These are phyloP conservation scores for Babesia bovis DNA, from an alignment of 169 alveolate species.

Conservation along the genomic window DNA sequence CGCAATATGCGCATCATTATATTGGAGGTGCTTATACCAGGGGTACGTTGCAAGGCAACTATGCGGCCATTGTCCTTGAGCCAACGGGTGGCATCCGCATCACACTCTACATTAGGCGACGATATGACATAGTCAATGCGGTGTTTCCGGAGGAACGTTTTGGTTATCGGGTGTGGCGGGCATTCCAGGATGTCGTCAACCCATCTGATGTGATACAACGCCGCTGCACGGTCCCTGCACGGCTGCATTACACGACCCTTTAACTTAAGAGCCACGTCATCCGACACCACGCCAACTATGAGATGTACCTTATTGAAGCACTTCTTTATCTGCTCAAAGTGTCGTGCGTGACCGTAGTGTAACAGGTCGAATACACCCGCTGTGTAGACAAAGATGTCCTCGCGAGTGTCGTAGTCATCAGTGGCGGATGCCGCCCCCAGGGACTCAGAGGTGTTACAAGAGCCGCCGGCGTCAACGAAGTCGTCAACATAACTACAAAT, in stretches of 20 bases:
- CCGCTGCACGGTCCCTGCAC: slow-evolving; percentile 90
- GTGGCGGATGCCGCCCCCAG: not conserved
- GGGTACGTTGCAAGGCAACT: slow-evolving; percentile 88
- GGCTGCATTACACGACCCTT: slow-evolving; percentile 94
- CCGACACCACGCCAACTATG: slow-evolving; percentile 95
- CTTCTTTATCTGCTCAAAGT: slow-evolving; percentile 93
- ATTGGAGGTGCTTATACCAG: slow-evolving; percentile 94
- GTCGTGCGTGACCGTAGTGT: slow-evolving; percentile 95
- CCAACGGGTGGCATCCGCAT: slow-evolving; percentile 80
- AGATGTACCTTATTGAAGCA: slow-evolving; percentile 86
- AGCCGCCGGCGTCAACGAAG: not conserved
- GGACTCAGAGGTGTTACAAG: not conserved
- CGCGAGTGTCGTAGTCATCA: slow-evolving; percentile 32
- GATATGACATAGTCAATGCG: slow-evolving; percentile 89
- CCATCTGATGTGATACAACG: slow-evolving; percentile 93
- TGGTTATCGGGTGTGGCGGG: slow-evolving; percentile 90
- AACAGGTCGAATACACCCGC: slow-evolving; percentile 94
- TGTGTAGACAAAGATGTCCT: slow-evolving; percentile 71
- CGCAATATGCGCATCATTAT: slow-evolving; percentile 89
- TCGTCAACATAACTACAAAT: not conserved
- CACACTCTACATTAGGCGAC: slow-evolving; percentile 62
- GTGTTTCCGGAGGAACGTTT: slow-evolving; percentile 84
- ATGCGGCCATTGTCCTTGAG: slow-evolving; percentile 86
- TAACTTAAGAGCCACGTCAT: slow-evolving; percentile 87
- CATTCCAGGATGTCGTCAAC: slow-evolving; percentile 95